Base-by-base conservation (phyloP, 495 filamentous ascomycete species). In the Neurospora terricola region DNA sequence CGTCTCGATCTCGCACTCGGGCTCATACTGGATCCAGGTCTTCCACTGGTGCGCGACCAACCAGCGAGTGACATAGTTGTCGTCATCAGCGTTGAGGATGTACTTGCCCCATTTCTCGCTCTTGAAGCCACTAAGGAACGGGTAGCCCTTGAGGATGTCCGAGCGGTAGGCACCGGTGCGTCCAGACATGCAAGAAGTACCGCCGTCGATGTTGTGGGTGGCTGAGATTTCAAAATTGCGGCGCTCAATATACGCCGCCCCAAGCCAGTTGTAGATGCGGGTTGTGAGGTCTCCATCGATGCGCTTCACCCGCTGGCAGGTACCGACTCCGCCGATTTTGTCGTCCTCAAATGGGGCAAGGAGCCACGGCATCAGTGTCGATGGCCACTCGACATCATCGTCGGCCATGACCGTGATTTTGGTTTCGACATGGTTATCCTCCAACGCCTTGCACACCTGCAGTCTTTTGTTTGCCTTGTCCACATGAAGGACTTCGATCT, bases 221-320 rank as follows among this genome's bases (percentile, higher is more conserved):
- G 93, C 92, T 62, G 92, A 93, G 79, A 93, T 94, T 80, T 97
- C 93, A 78, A 95, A 97, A 78, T 95, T 96, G 66, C 93, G 86
- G 45, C 93, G 86, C 77, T 94, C 91, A 69, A 97, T 90, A 78
- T 97, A 97, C 39, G 90, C 84, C 36, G 92, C 91, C 2, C 92
- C 93, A 18, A 97, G 86, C 82, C 91, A 97, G 75, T 91, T 90
- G 88, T 87, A 96, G 70, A 90, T 79, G 21, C 86, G 86, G 71
- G 88, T 86, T 38, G 80, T 83, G 66, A 90, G 78, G 45, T 86
- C 88, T 12, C 87, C 90, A 12, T 81, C 83, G 38, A 90, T 84
- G 68, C 93, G 89, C 75, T 90, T 90, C 73, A 96, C 87, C 69
- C 92, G 84, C 82, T 97, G 93, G 76, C 91, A 93, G 38, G 93